A percentile compares a stretch with the other conserved stretches of the same genome.
phyloP scores from a whole-genome alignment of 2,329 filamentous ascomycete genomes.

The Keithomyces neogunnii region DNA sequence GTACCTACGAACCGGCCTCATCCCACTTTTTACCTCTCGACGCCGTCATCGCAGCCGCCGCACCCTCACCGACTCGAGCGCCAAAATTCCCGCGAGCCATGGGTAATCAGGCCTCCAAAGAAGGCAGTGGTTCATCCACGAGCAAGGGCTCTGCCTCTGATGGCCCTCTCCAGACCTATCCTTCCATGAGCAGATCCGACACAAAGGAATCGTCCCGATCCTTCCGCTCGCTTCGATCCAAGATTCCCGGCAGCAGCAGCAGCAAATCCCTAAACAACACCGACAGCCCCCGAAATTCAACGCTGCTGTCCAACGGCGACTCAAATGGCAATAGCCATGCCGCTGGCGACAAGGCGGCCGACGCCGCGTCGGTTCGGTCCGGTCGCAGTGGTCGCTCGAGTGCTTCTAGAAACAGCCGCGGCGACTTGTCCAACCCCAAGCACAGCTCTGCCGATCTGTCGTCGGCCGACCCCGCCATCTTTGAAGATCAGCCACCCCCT shows the following conservation, averaged over 20 bases:
- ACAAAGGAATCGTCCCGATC: constrained; percentile 89
- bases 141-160: constrained; percentile 42
- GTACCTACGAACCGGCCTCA: constrained; percentile 1
- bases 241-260: constrained; percentile 67
- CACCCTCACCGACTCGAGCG: constrained; percentile 5
- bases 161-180: constrained; percentile 64
- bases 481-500: constrained; percentile 59
- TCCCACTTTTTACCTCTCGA: neutral
- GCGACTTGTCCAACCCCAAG: constrained; percentile 34
- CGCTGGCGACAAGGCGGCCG: constrained; percentile 50
- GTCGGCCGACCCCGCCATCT: constrained; percentile 33
- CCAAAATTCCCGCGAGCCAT: constrained; percentile 33
- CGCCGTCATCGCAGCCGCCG: constrained; percentile 10
- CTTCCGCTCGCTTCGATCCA: constrained; percentile 75
- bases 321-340: constrained; percentile 8
- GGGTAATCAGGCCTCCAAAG: constrained; percentile 68
- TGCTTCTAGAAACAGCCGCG: constrained; percentile 35
- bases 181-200: constrained; percentile 85
- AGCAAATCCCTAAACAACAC: constrained; percentile 33
- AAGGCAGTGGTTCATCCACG: constrained; percentile 37
- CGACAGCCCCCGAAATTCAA: constrained; percentile 76
- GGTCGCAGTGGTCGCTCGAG: constrained; percentile 50
- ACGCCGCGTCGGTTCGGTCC: constrained; percentile 68
- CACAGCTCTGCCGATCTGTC: constrained; percentile 32
- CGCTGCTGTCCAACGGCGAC: constrained; percentile 56